Evolutionary conservation across 2,329 filamentous ascomycete genomes (phyloP).

Genomic region (Bipolaris zeicola): DNA sequence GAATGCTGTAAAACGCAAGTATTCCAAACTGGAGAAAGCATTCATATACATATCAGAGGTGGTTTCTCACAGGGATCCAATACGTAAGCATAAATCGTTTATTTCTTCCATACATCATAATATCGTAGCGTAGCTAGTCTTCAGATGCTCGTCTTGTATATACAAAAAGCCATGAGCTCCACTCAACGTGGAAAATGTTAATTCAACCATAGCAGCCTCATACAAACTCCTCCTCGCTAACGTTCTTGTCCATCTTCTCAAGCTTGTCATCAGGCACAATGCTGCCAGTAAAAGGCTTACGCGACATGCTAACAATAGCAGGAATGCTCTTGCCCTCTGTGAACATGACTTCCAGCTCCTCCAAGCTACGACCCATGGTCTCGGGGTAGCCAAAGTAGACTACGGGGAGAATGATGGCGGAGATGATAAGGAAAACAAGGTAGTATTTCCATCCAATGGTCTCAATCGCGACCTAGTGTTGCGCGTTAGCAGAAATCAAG

Average conservation of each 20-base stretch:
- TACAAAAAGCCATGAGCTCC: neutral
- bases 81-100: neutral
- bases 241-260: conserved; percentile 20
- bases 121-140: neutral
- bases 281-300: conserved; percentile 21
- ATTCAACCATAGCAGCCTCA: neutral
- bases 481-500: neutral
- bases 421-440: conserved; percentile 57
- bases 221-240: conserved; percentile 18
- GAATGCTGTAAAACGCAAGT: too few relatives aligned
- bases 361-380: conserved; percentile 58
- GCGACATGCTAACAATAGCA: conserved; percentile 31
- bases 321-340: conserved; percentile 46
- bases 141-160: neutral
- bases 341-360: conserved; percentile 52
- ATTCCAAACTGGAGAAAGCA: neutral
- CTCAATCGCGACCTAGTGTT: conserved; percentile 49
- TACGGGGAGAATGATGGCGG: conserved; percentile 52
- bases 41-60: neutral
- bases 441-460: conserved; percentile 61
- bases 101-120: neutral
- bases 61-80: too few relatives aligned
- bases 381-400: conserved; percentile 56
- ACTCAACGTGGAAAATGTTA: neutral
- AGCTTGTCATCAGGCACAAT: conserved; percentile 10